Base-by-base conservation (phyloP, 2,329 filamentous ascomycete genomes). In the Plectosphaerella plurivora region DNA sequence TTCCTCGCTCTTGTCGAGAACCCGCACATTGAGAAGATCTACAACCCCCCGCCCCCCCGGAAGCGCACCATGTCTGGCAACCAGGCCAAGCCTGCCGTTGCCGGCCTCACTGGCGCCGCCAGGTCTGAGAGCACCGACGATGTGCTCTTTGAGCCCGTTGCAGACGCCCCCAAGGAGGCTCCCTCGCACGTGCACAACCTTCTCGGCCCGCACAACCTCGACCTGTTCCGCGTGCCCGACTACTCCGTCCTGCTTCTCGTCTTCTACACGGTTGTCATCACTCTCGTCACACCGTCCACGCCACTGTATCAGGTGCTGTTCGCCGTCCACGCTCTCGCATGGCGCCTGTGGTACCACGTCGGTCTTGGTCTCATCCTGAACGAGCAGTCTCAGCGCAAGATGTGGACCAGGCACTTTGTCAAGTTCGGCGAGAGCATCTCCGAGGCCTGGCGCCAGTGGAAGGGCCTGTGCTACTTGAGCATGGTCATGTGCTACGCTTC, bases 381-480 rank as follows among this genome's bases (percentile, higher is more conserved):
- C 61, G 80, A 83, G 51, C 94, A 99, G 69, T 97, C 93, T 18
- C 87, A 87, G 63, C 84, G 87, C 70, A 97, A 97, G 74, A 85
- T 88, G 69, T 97, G 94, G 91, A 97, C 93, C 15, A 85, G 94
- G 24, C 94, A 99, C 73, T 99, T 97, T 66, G 82, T 99, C 72
- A 99, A 99, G 69, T 97, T 88, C 63, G 94, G 94, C 56, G 94
- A 97, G 68, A 91, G 82, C 55, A 86, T 86, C 3, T 87, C 88
- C 55, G 94, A 97, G 70, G 93, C 93, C 4, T 99, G 94, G 94
- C 86, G 88, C 52, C 93, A 99, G 68, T 99, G 94, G 94, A 97
- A 97, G 72, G 91, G 88, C 33, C 84, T 96, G 63, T 97, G 97
- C 64, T 91, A 99, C 66, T 78, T 97, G 59, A 95, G 90, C 70